Percentiles rank a stretch among this genome's conserved stretches.
Conservation (phyloP, 495 filamentous ascomycete species). For the Xylaria telfairii region DNA sequence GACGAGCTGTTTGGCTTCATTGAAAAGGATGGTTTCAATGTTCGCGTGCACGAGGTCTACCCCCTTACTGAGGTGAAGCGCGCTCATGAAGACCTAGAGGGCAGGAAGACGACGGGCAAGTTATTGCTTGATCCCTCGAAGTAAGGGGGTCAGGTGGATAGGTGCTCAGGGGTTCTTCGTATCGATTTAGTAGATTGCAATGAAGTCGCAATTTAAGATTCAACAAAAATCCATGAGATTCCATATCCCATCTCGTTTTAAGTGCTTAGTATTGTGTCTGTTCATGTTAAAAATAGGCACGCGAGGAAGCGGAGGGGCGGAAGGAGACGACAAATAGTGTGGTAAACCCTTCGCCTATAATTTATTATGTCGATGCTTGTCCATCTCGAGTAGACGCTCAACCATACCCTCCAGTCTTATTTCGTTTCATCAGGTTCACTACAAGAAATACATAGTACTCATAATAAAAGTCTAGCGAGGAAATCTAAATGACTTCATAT, state of each 20-base stretch:
- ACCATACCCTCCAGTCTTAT: too few species aligned
- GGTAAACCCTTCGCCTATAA: too few species aligned
- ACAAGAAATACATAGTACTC: too few species aligned
- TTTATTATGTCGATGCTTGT: too few species aligned
- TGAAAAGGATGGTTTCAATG: slow-evolving; percentile 68
- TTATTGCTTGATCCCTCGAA: slow-evolving; percentile 57
- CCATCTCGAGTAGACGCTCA: too few species aligned
- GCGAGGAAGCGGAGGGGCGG: too few species aligned
- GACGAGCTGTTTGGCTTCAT: slow-evolving; percentile 79
- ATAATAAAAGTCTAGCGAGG: too few species aligned
- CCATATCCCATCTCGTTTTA: not conserved
- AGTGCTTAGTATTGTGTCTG: not conserved
- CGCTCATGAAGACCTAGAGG: slow-evolving; percentile 83
- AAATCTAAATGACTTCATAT: too few species aligned
- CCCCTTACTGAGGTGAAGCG: slow-evolving; percentile 75
- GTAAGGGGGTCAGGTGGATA: not conserved
- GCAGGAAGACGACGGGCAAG: slow-evolving; percentile 85
- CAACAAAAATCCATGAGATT: not conserved
- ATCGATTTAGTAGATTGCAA: not conserved
- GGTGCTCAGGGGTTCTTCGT: not conserved
- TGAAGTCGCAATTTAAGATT: not conserved
- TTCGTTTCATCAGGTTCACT: too few species aligned
- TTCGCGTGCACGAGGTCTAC: slow-evolving; percentile 81
- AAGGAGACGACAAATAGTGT: too few species aligned
- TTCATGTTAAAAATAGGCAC: too few species aligned